Base-by-base conservation (phyloP, 1,284 basidiomycete species). In the Heliocybe sulcata region DNA sequence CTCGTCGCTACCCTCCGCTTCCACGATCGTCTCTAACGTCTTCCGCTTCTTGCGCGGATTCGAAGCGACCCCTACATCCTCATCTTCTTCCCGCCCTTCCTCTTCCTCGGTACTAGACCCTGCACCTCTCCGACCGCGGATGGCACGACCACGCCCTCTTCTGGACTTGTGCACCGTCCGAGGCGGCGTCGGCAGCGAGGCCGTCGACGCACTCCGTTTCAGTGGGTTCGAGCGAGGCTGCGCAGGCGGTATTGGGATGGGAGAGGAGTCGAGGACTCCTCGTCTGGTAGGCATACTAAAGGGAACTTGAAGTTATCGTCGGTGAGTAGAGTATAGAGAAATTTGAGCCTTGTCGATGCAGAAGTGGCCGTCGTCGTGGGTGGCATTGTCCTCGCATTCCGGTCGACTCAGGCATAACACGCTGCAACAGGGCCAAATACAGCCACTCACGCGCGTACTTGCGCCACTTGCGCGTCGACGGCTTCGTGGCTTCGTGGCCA, bases 171-270 rank as follows among this genome's bases (percentile, higher is more conserved):
- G 61, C 33, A 63, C 60, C n/a, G 71, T 72, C 16, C 61, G 58
- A 2, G 71, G 71, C 2, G 71, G 71, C 0, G 71, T 72, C 1
- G 69, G 71, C 19, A 70, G 68, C 16, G 67, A 63, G 14, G 63
- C 62, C 14, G 64, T 58, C 0, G 67, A 65, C 14, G 64, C 61
- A 20, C 53, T 56, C 38, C 61, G 60, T 45, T 61, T 62, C 20
- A 60, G 38, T 11, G 58, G 54, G 45, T 55, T 57, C 19, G 54
- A 56, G 26, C 20, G 26, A 11, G 47, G 19, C 47, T 6, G 6
- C 47, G 51, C 51, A 8, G 51, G 51, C 26, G 51, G 51, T 11
- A 31, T 52, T 35, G 51, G 33, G 4, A 35, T 35, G 8, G 51
- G 33, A 16, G 51, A 35, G 6, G 51, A 29, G 51, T 35, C 33